These are phyloP conservation scores for Pyrrhoderma lamaoense DNA, from an alignment of 1,284 basidiomycete species.

Conservation along the genomic window DNA sequence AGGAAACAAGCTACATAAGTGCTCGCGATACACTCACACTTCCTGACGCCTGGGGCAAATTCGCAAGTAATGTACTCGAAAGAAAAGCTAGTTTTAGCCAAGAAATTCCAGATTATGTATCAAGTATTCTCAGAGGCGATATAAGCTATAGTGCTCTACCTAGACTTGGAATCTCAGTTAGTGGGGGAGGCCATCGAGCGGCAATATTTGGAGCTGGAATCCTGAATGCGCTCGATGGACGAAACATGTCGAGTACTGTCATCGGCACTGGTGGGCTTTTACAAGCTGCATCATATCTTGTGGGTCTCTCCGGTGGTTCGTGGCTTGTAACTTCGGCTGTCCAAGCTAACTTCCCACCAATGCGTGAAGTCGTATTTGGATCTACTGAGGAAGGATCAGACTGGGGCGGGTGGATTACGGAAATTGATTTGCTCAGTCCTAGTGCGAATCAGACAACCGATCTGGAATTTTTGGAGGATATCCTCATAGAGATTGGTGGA, in stretches of 20 bases:
- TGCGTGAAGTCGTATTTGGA: constrained; percentile 33
- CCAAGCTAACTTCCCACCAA: constrained; percentile 34
- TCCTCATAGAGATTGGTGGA: constrained; percentile 29
- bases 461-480: constrained; percentile 20
- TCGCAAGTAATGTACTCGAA: constrained; percentile 29
- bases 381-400: constrained; percentile 1
- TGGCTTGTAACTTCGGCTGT: constrained; percentile 34
- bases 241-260: constrained; percentile 35
- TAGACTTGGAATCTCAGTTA: constrained; percentile 36
- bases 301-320: constrained; percentile 38
- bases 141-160: constrained; percentile 25
- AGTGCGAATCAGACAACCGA: constrained; percentile 10
- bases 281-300: constrained; percentile 38
- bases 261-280: constrained; percentile 44
- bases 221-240: constrained; percentile 41
- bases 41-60: constrained; percentile 28
- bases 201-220: constrained; percentile 44
- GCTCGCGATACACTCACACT: constrained; percentile 26
- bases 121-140: constrained; percentile 24
- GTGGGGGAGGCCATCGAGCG: constrained; percentile 43
- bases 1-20: constrained; percentile 27
- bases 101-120: constrained; percentile 30
- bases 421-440: constrained; percentile 24
- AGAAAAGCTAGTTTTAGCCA: constrained; percentile 10
- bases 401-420: constrained; percentile 33